Evolutionary conservation across 2,329 filamentous ascomycete species (phyloP), one percentile per base, ranked within the genome.

Genomic region (Tolypocladium inflatum): DNA sequence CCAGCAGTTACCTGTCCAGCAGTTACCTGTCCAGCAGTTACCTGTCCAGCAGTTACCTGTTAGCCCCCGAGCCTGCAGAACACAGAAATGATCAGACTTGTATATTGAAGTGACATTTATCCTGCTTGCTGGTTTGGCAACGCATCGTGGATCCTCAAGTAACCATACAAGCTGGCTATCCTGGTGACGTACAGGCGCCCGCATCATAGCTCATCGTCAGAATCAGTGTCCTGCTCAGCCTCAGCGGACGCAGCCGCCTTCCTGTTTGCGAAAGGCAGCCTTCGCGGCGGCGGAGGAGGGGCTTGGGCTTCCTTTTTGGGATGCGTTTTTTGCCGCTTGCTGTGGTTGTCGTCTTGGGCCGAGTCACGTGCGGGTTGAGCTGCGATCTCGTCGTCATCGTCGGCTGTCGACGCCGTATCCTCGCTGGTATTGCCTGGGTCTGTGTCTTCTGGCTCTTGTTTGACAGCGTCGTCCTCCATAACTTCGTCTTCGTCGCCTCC

Each of bases 171-270:
- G 17, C 19, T 7, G 30, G 19, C 48, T 50, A 19, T 33, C 45
- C 45, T n/a, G 30, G 30, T 37, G 33, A 21, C 30, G 30, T 9
- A 37, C 4, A 3, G 19, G 30, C 7, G 17, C 21, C n/a, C 30
- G 15, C 19, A 13, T 62, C 66, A 84, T 58, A 83, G 63, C 64
- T 84, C 81, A 63, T 83, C 81, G 60, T 82, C 81, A 0, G 79
- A 81, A n/a, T 79, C 79, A 0, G 79, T 80, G 57, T 83, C 80
- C 54, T 76, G 78, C 19, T 66, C 73, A 11, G 64, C 39, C 5
- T 67, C 50, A 61, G 66, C 58, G 21, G 65, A 37, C 13, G 62
- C 67, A 6, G 71, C 59, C 3, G 70, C 60, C 53, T 71, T 76
- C 57, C 66, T 72, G 39, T 63, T 71, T 55, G 68, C 68, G 63